Evolutionary conservation across 2,329 filamentous ascomycete species (phyloP), one percentile per base, ranked within the genome.

Genomic region (Macroventuria anomochaeta): DNA sequence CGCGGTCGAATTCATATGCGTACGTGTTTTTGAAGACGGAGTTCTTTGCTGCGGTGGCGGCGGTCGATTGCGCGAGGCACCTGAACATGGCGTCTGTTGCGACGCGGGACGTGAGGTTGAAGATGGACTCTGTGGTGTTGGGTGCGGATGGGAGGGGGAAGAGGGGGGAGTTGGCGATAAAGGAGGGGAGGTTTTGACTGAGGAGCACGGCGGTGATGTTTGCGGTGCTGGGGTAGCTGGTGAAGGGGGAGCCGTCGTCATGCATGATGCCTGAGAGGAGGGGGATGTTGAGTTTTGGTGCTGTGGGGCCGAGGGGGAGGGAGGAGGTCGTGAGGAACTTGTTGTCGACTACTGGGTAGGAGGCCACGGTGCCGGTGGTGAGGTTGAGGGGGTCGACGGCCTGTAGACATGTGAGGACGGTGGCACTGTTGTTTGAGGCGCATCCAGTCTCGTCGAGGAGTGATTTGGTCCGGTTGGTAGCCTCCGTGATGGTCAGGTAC

Each of bases 111-210:
- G 70, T 71, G 17, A 69, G 48, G 49, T 73, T 73, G 65, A 73
- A 74, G 42, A 71, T 57, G 31, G 61, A 53, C 7, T 64, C 43
- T 2, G 66, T 79, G 46, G 65, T 52, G 62, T 81, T 70, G 12
- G 47, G 17, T 10, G 59, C 46, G 25, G 63, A 10, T 32, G 69
- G 55, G 18, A 69, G 17, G 26, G 66, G 64, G 46, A 71, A 69
- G 11, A 39, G 41, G 7, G 23, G 5, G 10, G 36, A 15, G 34
- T 39, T 13, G 1, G 63, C 29, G 26, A 64, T 57, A n/a, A 36
- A 33, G 3, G 52, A 59, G 32, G 25, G 61, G 42, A 31, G 63
- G 63, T 34, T 56, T 41, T 38, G 46, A 42, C 29, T 26, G 21
- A 41, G 36, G 10, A 72, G 58, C 12, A 57, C 57, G 25, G 63